These are phyloP conservation scores for Ustilago curta DNA, from an alignment of 1,284 basidiomycete species.

Conservation along the genomic window DNA sequence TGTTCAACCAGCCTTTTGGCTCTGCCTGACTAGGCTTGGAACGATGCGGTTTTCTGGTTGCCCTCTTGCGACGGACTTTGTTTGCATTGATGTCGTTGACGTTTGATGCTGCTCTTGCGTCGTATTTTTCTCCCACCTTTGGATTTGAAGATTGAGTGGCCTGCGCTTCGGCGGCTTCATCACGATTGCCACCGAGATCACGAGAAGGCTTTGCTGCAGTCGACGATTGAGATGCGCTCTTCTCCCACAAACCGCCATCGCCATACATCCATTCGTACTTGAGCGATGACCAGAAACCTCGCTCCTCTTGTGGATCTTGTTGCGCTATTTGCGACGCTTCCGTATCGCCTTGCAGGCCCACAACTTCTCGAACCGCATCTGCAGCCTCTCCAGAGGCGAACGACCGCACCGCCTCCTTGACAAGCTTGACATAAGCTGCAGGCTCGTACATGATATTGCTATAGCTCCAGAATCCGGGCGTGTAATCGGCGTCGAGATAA, in stretches of 20 bases:
- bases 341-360: conserved; percentile 16
- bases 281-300: conserved; percentile 40
- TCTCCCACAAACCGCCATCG: conserved; percentile 43
- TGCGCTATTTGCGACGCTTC: conserved; percentile 1
- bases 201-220: not conserved
- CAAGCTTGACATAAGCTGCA: conserved; percentile 42
- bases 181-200: not conserved
- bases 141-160: conserved; percentile 1
- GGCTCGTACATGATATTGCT: conserved; percentile 45
- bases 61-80: conserved; percentile 12
- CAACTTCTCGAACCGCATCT: conserved; percentile 30
- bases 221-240: conserved; percentile 1
- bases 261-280: conserved; percentile 54
- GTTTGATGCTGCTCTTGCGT: conserved; percentile 31
- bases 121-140: conserved; percentile 24
- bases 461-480: conserved; percentile 34
- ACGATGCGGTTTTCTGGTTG: conserved; percentile 6
- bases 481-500: conserved; percentile 30
- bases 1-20: conserved; percentile 30
- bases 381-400: conserved; percentile 49
- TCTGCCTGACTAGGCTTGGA: not conserved
- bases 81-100: conserved; percentile 7
- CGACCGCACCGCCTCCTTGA: conserved; percentile 49
- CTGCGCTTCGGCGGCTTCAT: too few species aligned
- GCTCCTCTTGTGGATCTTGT: conserved; percentile 10